Base-by-base conservation (phyloP, 2,329 filamentous ascomycete species). In the Rhynchosporium graminicola region DNA sequence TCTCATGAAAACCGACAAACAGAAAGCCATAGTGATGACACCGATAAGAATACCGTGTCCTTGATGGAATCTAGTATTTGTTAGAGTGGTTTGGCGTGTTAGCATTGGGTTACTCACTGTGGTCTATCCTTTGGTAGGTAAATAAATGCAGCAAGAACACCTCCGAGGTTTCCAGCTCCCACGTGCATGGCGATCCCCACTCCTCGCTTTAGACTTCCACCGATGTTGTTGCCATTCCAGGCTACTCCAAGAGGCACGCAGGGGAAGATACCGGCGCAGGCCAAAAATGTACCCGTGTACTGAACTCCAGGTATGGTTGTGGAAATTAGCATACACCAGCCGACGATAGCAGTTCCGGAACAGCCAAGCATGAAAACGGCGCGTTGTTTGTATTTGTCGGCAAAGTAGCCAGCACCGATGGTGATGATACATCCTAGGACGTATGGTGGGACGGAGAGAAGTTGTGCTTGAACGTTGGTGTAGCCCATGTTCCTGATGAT, bases 191-290 rank as follows among this genome's bases (percentile, higher is more conserved):
- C 93, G 1, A 97, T 78, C 0, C 90, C 90, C n/a, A 96, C 88
- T 48, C 92, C 92, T 46, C 92, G 85, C 79, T 96, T 96, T 77
- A 96, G 95, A 4, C 93, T 89, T n/a, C 92, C 89, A 76, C 96
- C 92, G 40, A 87, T 83, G 66, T 97, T 97, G 78, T 97, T 97
- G 56, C 87, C 87, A 33, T 88, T 82, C 92, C 92, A 97, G 1
- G 87, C 87, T 65, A 96, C 90, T 0, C 91, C 95, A 72, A 96
- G 93, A 10, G 91, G 79, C 61, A 96, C 90, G 69, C 86, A 87
- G 0, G 92, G 91, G 71, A 96, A 96, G 69, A 96, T 96, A 0
- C 92, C 78, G 86, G 82, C 28, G 74, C 92, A 91, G 0, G 88
- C 92, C 0, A 97, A 80, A 74, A 96, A 97, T 0, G 86, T 89